These are phyloP conservation scores for Hamigera avellanea DNA, from an alignment of 495 filamentous ascomycete species.

Conservation along the genomic window DNA sequence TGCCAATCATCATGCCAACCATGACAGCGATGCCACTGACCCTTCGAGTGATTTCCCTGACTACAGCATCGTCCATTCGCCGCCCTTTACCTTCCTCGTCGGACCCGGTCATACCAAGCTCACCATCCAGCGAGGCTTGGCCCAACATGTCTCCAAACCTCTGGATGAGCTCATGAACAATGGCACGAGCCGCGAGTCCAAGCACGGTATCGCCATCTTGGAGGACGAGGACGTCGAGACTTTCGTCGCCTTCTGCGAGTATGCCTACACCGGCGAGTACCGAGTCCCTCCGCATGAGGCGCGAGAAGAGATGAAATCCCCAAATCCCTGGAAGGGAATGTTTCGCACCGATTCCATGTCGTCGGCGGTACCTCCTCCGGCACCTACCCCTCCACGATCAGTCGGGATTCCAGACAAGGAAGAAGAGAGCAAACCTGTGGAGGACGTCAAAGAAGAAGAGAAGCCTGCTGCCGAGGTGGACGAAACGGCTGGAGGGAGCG, in stretches of 20 bases:
- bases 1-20: constrained; percentile 1
- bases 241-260: constrained; percentile 37
- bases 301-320: constrained; percentile 5
- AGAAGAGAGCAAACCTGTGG: neutral
- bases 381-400: constrained; percentile 8
- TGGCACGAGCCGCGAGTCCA: constrained; percentile 32
- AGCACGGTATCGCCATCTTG: constrained; percentile 27
- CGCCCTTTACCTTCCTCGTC: constrained; percentile 39
- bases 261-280: constrained; percentile 40
- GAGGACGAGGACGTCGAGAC: constrained; percentile 37
- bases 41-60: constrained; percentile 2
- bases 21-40: constrained; percentile 8
- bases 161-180: constrained; percentile 37
- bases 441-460: constrained; percentile 3
- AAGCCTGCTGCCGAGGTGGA: neutral
- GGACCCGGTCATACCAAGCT: constrained; percentile 31
- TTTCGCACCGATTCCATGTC: constrained; percentile 15
- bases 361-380: constrained; percentile 9
- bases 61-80: constrained; percentile 30
- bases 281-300: constrained; percentile 15
- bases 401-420: constrained; percentile 5
- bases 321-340: constrained; percentile 9
- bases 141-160: constrained; percentile 34
- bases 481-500: neutral
- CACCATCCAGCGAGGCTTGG: constrained; percentile 36